Base-by-base conservation (phyloP, 306 rosid species). In the Myrica gale region DNA sequence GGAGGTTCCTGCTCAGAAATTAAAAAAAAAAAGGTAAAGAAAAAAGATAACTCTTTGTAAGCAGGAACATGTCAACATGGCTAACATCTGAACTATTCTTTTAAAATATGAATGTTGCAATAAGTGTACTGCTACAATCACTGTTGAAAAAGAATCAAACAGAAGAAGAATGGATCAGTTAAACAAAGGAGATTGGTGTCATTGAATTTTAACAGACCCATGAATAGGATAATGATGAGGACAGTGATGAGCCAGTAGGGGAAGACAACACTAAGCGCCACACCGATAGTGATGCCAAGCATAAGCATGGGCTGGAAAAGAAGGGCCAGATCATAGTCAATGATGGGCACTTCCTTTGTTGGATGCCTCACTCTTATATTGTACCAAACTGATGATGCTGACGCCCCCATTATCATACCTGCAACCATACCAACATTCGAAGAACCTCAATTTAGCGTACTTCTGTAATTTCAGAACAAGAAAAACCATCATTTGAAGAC, bases 391-490 rank as follows among this genome's bases (percentile, higher is more conserved):
- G 98, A 91, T 47, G 98, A 90, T 55, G 87, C 79, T 2, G 98
- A 91, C 39, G 98, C 97, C 69, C 97, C 98, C 97, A 89, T 94
- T 72, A 91, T 94, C 98, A 94, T 94, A 82, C 98, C 97, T 94
- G 50, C 53, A 84, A 66, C 15, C 50, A 42, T 66, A 39, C 46
- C 13, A 41, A 20, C 26, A 57, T 57, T 26, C 23, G 11, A 57
- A 20, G 32, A 57, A 10, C 65, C 65, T 58, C 65, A 58, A 58
- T 39, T 23, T 21, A 37, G 10, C 55, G 32, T 7, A 57, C 4
- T 57, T 2, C 9, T 19, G 0, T 57, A 21, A 57, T 1, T 21
- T 32, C 37, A 32, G 37, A 26, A 32, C 37, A 32, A 32, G 37
- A 32, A 2, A 32, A 32, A 32, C 37, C 37, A 32, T 32, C 37